phyloP scores from a whole-genome alignment of 805 yeast genomes.

The Myxozyma vanderwaltii region DNA sequence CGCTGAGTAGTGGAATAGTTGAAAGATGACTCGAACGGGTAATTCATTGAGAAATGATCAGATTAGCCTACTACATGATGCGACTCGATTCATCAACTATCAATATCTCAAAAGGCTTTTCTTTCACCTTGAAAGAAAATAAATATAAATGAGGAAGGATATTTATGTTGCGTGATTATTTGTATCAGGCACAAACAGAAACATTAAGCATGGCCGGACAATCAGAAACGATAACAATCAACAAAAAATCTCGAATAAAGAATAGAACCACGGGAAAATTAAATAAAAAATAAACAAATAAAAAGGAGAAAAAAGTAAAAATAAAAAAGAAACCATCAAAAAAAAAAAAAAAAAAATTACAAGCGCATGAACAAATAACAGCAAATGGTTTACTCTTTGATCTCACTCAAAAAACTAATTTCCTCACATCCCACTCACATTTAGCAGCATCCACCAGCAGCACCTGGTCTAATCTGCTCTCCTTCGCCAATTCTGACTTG shows the following conservation, averaged over 20 bases:
- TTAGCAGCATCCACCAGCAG: constrained; percentile 48
- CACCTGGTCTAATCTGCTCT: constrained; percentile 46
- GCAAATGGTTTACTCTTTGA: background rate
- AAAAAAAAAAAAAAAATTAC: background rate
- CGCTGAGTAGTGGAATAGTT: no score
- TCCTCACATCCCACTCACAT: constrained; percentile 16
- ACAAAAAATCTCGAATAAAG: no score
- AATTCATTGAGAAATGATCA: no score
- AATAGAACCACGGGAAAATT: no score
- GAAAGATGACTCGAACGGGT: no score
- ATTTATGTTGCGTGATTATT: constrained; percentile 1
- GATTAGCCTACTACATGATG: no score
- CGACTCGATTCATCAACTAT: no score
- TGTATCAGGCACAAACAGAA: background rate
- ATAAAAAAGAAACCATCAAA: background rate
- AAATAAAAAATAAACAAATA: background rate
- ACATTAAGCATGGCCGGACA: background rate
- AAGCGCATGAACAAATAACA: background rate
- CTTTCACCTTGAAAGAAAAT: no score
- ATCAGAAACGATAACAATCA: background rate
- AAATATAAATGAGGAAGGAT: no score
- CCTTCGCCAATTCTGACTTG: constrained; percentile 47
- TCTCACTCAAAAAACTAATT: background rate
- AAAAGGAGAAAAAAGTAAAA: background rate
- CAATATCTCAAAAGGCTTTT: no score